These are phyloP conservation scores for Petrea volubilis DNA, from an alignment of 257 asterid species.

Conservation along the genomic window DNA sequence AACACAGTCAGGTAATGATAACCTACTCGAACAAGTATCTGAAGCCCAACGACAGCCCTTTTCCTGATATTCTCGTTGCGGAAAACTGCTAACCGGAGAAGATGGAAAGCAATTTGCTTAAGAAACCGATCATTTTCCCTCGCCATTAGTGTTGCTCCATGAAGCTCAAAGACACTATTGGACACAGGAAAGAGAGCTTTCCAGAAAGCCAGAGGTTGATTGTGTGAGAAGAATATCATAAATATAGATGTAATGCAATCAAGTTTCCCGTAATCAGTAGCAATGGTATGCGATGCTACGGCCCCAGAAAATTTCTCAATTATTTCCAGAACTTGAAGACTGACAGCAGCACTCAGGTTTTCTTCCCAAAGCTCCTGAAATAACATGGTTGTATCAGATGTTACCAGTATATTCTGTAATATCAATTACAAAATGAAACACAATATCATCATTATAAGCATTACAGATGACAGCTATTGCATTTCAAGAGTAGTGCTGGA, in stretches of 20 bases:
- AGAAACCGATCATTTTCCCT: conserved; percentile 97
- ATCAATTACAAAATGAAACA: background rate
- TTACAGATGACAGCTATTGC: conserved; percentile 14
- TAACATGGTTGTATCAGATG: conserved; percentile 23
- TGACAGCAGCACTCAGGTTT: conserved; percentile 92
- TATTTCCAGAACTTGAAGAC: conserved; percentile 92
- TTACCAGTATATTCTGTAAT: conserved; percentile 10
- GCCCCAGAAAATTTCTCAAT: conserved; percentile 79
- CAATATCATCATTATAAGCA: conserved; percentile 17
- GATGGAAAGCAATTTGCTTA: conserved; percentile 95
- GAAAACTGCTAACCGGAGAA: conserved; percentile 95
- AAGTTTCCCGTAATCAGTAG: conserved; percentile 97
- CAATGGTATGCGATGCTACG: conserved; percentile 78
- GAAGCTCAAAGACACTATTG: conserved; percentile 81
- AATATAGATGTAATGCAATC: conserved; percentile 90
- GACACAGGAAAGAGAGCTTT: conserved; percentile 86
- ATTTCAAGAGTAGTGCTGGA: conserved; percentile 20
- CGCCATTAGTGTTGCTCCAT: conserved; percentile 95
- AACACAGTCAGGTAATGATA: conserved; percentile 15
- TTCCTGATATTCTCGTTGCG: conserved; percentile 83
- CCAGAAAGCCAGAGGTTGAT: conserved; percentile 90
- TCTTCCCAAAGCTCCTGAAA: conserved; percentile 99
- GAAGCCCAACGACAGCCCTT: conserved; percentile 91
- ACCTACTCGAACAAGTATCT: conserved; percentile 91
- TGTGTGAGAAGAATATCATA: conserved; percentile 82